These are phyloP conservation scores for Phytophthora fragariaefolia DNA, from an alignment of 352 stramenopile genomes.

Conservation along the genomic window DNA sequence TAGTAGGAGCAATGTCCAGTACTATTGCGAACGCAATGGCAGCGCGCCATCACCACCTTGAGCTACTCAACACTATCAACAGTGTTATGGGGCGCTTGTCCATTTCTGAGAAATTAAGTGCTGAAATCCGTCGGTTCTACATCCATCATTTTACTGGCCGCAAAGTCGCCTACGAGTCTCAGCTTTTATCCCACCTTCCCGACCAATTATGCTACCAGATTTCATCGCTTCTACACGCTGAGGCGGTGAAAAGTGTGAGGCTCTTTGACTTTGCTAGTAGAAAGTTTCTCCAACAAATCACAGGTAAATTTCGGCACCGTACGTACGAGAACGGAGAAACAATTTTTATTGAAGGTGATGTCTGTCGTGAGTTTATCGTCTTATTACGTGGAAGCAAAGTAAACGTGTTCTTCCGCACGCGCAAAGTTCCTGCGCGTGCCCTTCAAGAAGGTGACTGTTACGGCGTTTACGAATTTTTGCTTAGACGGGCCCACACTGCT, in stretches of 20 bases:
- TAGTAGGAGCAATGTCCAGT: slow-evolving; percentile 76
- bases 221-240: slow-evolving; percentile 60
- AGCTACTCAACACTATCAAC: slow-evolving; percentile 71
- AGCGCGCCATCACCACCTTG: slow-evolving; percentile 58
- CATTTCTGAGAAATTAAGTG: slow-evolving; percentile 55
- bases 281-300: slow-evolving; percentile 75
- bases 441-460: slow-evolving; percentile 58
- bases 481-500: slow-evolving; percentile 41
- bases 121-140: slow-evolving; percentile 72
- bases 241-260: slow-evolving; percentile 46
- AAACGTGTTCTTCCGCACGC: slow-evolving; percentile 46
- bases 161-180: slow-evolving; percentile 66
- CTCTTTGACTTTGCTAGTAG: slow-evolving; percentile 56
- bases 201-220: slow-evolving; percentile 75
- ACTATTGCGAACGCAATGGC: slow-evolving; percentile 67
- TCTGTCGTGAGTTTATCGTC: slow-evolving; percentile 66
- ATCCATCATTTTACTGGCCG: slow-evolving; percentile 60
- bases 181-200: slow-evolving; percentile 58
- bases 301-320: slow-evolving; percentile 69
- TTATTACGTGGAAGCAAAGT: slow-evolving; percentile 49
- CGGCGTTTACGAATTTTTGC: slow-evolving; percentile 63
- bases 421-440: slow-evolving; percentile 4
- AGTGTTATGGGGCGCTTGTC: slow-evolving; percentile 59
- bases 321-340: slow-evolving; percentile 70
- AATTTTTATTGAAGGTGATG: slow-evolving; percentile 61